Base-by-base conservation (phyloP, 495 filamentous ascomycete genomes). In the Aspergillus bridgeri region DNA sequence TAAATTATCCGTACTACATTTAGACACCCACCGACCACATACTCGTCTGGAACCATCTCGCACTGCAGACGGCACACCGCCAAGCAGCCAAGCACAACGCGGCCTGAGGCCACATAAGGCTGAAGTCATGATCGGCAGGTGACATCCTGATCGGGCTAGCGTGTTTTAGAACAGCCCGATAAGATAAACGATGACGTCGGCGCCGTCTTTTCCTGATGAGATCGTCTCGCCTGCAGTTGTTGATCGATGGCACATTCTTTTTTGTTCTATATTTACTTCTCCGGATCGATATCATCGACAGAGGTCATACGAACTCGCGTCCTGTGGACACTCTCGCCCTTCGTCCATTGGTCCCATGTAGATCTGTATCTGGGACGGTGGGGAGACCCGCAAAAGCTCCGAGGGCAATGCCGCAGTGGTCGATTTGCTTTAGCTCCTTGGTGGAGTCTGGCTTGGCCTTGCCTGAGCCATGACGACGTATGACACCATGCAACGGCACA, bases 61-160 rank as follows among this genome's bases (percentile, higher is more conserved):
- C 25, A 27, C 3, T 27, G 4, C 25, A 7, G 25, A 2, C 33
- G 33, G 9, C 33, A 38, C 17, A 13, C 13, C 33, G 33, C 33
- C 33, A 38, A 38, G 33, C 33, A 15, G 33, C 33, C 33, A 38
- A 38, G 33, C 33, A 4, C 33, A 38, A 1, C 17, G 11, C 6
- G 25, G 29, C 33, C 27, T 3, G 27, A 38, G 33, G 33, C 48
- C 23, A 50, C 48, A 24, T 29, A 21, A 50, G 48, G 48, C 17
- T 50, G 48, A 21, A 50, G 48, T 50, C 48, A 50, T 50, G 48
- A 50, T 50, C 48, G 48, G 48, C 48, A 29, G 3, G 20, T 1
- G n/a, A 21, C 22, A 15, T 11, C 33, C 33, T 1, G 6, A 38
- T 38, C 33, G 6, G 13, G 33, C 9, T 38, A 38, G 33, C 33